Evolutionary conservation across 192 early-diverging fungal genomes (phyloP).

Genomic region (Phlyctochytrium bullatum): DNA sequence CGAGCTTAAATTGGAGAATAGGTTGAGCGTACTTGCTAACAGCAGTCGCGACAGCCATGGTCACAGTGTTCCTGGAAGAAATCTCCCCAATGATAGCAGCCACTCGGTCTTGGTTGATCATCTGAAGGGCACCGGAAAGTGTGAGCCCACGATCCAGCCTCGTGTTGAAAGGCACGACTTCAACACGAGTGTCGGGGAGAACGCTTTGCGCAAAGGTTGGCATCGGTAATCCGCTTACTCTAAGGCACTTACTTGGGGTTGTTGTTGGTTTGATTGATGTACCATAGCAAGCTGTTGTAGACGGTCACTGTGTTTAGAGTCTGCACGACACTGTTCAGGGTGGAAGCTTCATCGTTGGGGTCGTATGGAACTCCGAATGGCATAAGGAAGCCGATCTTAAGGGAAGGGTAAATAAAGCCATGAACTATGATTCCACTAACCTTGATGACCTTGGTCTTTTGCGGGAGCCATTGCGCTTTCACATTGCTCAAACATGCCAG

Average conservation of each 20-base stretch:
- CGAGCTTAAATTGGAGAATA: neutral
- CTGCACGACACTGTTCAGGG: neutral
- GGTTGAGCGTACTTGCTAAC: constrained; percentile 3
- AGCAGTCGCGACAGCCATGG: neutral
- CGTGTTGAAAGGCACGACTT: neutral
- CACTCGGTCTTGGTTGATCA: neutral
- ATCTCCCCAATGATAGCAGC: constrained; percentile 2
- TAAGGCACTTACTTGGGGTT: neutral
- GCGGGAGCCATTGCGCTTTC: neutral
- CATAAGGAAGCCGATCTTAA: neutral
- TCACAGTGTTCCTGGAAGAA: constrained; percentile 5
- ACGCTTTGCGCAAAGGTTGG: neutral
- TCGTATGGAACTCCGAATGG: neutral
- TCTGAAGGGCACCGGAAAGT: neutral
- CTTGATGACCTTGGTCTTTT: neutral
- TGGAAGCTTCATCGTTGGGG: neutral
- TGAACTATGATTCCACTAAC: no score
- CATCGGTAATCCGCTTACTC: constrained; percentile 1
- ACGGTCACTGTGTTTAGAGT: neutral
- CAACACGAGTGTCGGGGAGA: constrained; percentile 6
- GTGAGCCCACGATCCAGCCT: neutral
- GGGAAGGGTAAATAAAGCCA: no score
- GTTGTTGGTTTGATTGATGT: constrained; percentile 4
- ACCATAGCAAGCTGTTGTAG: neutral
- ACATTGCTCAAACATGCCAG: no score